A percentile compares a stretch with the other conserved stretches of the same genome.
These are phyloP conservation scores for Elymus sibiricus DNA, from an alignment of 176 grass and related monocot genomes.

Conservation along the genomic window DNA sequence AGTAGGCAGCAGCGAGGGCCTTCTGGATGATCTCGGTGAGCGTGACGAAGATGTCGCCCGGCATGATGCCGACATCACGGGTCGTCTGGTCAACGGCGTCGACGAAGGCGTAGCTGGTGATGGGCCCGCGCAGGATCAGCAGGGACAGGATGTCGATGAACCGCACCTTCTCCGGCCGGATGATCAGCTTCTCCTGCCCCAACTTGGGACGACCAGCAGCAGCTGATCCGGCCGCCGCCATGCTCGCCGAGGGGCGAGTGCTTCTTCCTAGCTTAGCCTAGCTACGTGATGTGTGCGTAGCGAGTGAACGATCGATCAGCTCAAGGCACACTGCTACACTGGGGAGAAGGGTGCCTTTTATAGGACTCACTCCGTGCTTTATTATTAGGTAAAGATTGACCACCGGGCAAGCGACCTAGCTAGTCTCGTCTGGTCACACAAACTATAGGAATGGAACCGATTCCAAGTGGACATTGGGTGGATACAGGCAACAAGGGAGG, in stretches of 20 bases:
- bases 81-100: conserved; percentile 29
- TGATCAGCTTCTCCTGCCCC: conserved; percentile 55
- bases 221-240: not conserved
- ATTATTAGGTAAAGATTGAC: too few species aligned
- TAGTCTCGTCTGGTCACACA: too few species aligned
- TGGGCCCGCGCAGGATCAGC: conserved; percentile 20
- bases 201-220: not conserved
- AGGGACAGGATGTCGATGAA: conserved; percentile 53
- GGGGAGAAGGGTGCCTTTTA: conserved; percentile 22
- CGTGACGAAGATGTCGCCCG: conserved; percentile 30
- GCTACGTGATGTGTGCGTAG: not conserved
- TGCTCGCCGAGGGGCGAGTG: not conserved
- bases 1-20: conserved; percentile 11
- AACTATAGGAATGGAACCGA: too few species aligned
- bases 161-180: conserved; percentile 47
- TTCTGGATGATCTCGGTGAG: conserved; percentile 43
- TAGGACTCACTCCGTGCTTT: too few species aligned
- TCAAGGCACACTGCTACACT: conserved; percentile 15
- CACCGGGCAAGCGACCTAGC: too few species aligned
- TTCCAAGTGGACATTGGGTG: too few species aligned
- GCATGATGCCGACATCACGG: conserved; percentile 3
- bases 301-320: not conserved
- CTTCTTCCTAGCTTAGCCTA: not conserved
- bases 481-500: too few species aligned
- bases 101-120: conserved; percentile 39